Evolutionary conservation across 2,329 filamentous ascomycete genomes (phyloP).

Genomic region (Colletotrichum neosansevieriae): DNA sequence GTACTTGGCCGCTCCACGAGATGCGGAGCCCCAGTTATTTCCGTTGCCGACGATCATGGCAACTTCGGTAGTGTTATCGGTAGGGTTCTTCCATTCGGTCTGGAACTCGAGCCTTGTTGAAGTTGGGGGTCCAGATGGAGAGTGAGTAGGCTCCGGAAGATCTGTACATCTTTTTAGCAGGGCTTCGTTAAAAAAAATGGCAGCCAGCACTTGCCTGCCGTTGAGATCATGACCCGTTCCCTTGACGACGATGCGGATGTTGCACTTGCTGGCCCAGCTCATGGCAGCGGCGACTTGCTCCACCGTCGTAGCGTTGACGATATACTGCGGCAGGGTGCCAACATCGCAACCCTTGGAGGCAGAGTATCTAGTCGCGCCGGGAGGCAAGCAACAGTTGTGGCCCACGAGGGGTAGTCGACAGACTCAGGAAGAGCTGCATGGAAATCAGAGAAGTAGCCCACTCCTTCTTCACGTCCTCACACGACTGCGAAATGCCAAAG

Average conservation of each 20-base stretch:
- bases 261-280: slow-evolving; percentile 45
- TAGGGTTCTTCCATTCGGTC: slow-evolving; percentile 19
- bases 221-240: slow-evolving; percentile 67
- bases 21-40: slow-evolving; percentile 51
- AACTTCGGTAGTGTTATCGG: slow-evolving; percentile 26
- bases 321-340: slow-evolving; percentile 49
- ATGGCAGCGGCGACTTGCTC: slow-evolving; percentile 46
- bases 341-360: slow-evolving; percentile 46
- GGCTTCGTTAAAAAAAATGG: too few relatives aligned
- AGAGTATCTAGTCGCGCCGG: slow-evolving; percentile 10
- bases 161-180: slow-evolving; percentile 2
- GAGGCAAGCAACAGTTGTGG: slow-evolving; percentile 30
- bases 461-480: slow-evolving; percentile 17
- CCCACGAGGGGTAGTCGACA: slow-evolving; percentile 14
- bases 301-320: slow-evolving; percentile 50
- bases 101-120: slow-evolving; percentile 29
- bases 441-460: slow-evolving; percentile 22
- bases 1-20: slow-evolving; percentile 55
- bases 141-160: slow-evolving; percentile 42
- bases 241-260: slow-evolving; percentile 62
- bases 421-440: slow-evolving; percentile 25
- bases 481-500: slow-evolving; percentile 8
- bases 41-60: slow-evolving; percentile 21
- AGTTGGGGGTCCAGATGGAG: slow-evolving; percentile 41
- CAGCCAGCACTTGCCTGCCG: slow-evolving; percentile 62